Evolutionary conservation across 192 early-diverging fungal species (phyloP), one percentile per base, ranked within the genome.

Genomic region (Podila minutissima): DNA sequence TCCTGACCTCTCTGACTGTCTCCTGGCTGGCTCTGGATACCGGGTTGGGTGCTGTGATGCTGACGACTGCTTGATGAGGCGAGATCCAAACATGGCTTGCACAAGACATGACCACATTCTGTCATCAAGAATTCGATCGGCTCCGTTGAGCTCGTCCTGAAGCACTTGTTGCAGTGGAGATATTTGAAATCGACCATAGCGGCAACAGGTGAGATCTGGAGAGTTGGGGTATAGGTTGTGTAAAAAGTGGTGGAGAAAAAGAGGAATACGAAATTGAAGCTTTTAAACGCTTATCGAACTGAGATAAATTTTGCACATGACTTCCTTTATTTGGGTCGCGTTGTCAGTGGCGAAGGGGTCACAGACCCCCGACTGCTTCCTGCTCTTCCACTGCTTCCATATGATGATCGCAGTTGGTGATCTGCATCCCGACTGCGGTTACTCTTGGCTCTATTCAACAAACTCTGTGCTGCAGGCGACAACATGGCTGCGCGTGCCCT

Each of bases 401-500:
- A 85, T 6, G 79, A 82, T 51, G 74, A 72, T 41, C 84, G 69
- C 7, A 85, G 63, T 60, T 85, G 84, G 4, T 61, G 50, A 51
- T 85, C 84, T 5, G 79, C 53, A 7, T 66, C 63, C 7, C 60
- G 64, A 20, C 12, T 24, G 10, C 26, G 72, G 26, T 35, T 75
- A 62, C 60, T 73, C 22, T 71, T 64, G 8, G 69, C 66, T 33
- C 57, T 59, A 20, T 65, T 59, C 48, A 85, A 48, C 38, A 85
- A 66, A 50, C 53, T 74, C 26, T 70, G 46, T 12, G 81, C 84
- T 3, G 84, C 84, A 32, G 84, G 84, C 9, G 84, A 85, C 17
- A 85, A 37, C 68, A 83, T 75, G 28, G 67, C 67, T 19, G 79
- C 69, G 28, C 84, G 62, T 1, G 60, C 67, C 17, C 70, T 75